A percentile compares a stretch with the other conserved stretches of the same genome.
phyloP scores from a whole-genome alignment of 352 stramenopile species.

The Phytophthora kernoviae region DNA sequence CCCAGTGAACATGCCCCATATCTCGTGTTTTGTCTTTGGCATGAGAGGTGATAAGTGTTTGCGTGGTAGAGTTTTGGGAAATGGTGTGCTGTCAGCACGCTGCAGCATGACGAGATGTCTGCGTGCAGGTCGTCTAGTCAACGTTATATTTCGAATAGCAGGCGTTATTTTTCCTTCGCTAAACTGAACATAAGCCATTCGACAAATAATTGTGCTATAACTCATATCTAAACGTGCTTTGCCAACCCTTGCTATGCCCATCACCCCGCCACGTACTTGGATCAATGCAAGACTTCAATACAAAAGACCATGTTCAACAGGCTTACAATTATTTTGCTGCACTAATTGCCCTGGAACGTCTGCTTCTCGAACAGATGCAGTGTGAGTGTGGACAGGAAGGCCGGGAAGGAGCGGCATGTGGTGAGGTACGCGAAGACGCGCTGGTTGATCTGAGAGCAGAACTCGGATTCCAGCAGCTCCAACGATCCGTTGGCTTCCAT shows the following conservation, averaged over 20 bases:
- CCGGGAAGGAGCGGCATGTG: conserved; percentile 88
- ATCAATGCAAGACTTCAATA: not conserved
- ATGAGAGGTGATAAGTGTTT: not conserved
- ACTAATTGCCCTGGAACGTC: conserved; percentile 83
- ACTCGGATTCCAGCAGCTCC: conserved; percentile 87
- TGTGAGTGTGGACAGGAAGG: conserved; percentile 89
- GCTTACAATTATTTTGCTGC: not conserved
- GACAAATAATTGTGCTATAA: not conserved
- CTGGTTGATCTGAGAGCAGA: conserved; percentile 63
- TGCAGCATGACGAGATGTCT: too few relatives aligned
- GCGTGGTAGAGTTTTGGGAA: not conserved
- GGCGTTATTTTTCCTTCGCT: not conserved
- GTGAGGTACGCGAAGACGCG: conserved; percentile 37
- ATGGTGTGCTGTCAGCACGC: not conserved
- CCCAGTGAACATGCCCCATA: not conserved
- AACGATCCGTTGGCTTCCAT: conserved; percentile 77
- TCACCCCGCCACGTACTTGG: conserved; percentile 1
- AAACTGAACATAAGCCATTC: not conserved
- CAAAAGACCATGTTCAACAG: not conserved
- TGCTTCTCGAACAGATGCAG: conserved; percentile 91
- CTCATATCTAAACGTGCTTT: not conserved
- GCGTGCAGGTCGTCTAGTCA: too few relatives aligned
- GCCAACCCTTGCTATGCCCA: conserved; percentile 1
- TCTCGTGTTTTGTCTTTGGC: not conserved
- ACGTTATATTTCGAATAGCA: not conserved